Percentiles rank a stretch among this genome's conserved stretches.
Conservation (phyloP, 1,284 basidiomycete genomes). For the Puccinia polysora region DNA sequence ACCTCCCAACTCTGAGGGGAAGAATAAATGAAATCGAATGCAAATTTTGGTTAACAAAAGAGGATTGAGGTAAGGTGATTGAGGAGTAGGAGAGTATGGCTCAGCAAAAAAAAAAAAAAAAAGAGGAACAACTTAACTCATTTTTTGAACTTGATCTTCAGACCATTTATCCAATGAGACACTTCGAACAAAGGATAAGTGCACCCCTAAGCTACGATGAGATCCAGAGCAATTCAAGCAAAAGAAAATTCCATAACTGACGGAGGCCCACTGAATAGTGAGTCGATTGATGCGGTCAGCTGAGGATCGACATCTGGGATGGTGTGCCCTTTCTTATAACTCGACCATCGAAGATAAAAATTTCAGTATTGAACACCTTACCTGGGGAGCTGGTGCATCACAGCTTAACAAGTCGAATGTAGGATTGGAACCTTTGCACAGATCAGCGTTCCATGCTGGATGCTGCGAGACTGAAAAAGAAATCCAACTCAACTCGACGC, state of each 20-base stretch:
- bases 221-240: slow-evolving; percentile 85
- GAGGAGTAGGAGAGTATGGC: slow-evolving; percentile 30
- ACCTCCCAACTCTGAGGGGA: slow-evolving; percentile 16
- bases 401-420: slow-evolving; percentile 8
- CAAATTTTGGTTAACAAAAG: slow-evolving; percentile 30
- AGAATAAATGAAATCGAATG: not conserved
- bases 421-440: not conserved
- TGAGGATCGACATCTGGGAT: too few relatives aligned
- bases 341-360: not conserved
- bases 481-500: slow-evolving; percentile 31
- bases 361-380: not conserved
- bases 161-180: slow-evolving; percentile 44
- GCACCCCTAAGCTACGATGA: slow-evolving; percentile 82
- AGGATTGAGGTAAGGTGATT: not conserved
- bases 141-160: slow-evolving; percentile 19
- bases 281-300: not conserved
- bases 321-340: not conserved
- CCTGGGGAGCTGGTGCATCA: slow-evolving; percentile 33
- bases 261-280: slow-evolving; percentile 77
- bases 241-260: slow-evolving; percentile 75
- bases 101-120: too few relatives aligned
- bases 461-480: not conserved
- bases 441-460: not conserved
- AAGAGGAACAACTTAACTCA: slow-evolving; percentile 29
- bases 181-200: slow-evolving; percentile 63